Conservation (phyloP, 2,329 filamentous ascomycete genomes). For the Paramyrothecium roridum region DNA sequence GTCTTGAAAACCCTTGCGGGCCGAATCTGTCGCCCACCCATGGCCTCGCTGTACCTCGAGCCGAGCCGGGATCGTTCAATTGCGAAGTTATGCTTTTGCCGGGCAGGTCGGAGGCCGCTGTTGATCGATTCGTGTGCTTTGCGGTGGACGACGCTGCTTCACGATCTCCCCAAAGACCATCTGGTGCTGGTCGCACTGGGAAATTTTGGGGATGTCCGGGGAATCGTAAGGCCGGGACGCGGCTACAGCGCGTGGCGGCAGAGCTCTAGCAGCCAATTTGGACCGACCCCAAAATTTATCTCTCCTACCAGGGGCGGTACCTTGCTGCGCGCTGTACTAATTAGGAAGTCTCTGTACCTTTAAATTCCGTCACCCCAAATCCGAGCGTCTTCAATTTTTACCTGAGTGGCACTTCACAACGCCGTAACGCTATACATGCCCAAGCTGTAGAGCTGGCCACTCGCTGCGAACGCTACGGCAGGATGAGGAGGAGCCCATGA, state of each 20-base stretch:
- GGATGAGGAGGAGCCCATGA: slow-evolving; percentile 58
- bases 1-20: slow-evolving; percentile 46
- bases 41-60: slow-evolving; percentile 14
- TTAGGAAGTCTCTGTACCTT: too few species aligned
- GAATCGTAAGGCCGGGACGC: slow-evolving; percentile 24
- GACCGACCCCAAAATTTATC: too few species aligned
- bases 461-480: slow-evolving; percentile 15
- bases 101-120: too few species aligned
- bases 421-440: slow-evolving; percentile 3
- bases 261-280: too few species aligned
- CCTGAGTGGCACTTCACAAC: slow-evolving; percentile 4
- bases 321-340: too few species aligned
- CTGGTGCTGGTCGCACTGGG: slow-evolving; percentile 13
- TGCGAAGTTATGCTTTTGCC: too few species aligned
- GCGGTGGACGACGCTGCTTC: background rate
- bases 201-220: slow-evolving; percentile 27
- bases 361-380: too few species aligned
- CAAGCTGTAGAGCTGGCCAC: slow-evolving; percentile 2
- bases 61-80: too few species aligned
- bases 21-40: slow-evolving; percentile 42
- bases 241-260: slow-evolving; percentile 6
- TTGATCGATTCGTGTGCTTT: background rate
- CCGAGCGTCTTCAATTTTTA: background rate
- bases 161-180: background rate
- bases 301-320: too few species aligned